Percentiles rank a stretch among this genome's conserved stretches.
phyloP scores from a whole-genome alignment of 371 early-diverging fungal species.

The Mortierella sp. region DNA sequence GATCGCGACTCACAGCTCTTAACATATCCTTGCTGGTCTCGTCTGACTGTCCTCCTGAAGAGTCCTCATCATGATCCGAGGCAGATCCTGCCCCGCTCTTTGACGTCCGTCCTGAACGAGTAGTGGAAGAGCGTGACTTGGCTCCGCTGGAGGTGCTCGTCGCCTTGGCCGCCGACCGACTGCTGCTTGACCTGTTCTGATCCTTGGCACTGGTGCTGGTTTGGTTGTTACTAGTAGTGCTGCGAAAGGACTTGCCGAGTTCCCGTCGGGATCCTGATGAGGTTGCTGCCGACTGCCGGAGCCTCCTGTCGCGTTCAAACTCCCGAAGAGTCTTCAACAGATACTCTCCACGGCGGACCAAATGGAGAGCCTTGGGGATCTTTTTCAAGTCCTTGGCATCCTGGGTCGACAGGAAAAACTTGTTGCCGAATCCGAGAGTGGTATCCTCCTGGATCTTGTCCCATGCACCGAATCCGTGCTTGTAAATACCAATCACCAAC shows the following conservation, averaged over 20 bases:
- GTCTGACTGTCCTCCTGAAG: conserved; percentile 27
- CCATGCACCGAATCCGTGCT: conserved; percentile 97
- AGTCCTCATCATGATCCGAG: conserved; percentile 26
- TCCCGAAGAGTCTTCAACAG: conserved; percentile 86
- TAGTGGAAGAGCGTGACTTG: conserved; percentile 29
- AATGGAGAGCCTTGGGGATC: conserved; percentile 87
- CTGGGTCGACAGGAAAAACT: conserved; percentile 81
- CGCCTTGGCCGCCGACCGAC: neutral
- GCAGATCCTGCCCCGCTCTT: conserved; percentile 27
- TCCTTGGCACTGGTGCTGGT: conserved; percentile 15
- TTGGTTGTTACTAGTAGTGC: conserved; percentile 10
- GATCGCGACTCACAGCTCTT: conserved; percentile 44
- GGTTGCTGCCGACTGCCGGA: conserved; percentile 35
- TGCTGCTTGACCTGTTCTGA: conserved; percentile 10
- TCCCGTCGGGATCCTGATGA: conserved; percentile 35
- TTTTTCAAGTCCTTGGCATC: conserved; percentile 60
- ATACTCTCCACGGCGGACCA: conserved; percentile 92
- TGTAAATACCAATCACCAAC: conserved; percentile 93
- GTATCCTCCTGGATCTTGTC: conserved; percentile 85
- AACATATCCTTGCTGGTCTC: conserved; percentile 48
- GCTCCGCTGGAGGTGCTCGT: conserved; percentile 12
- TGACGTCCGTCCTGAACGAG: conserved; percentile 24
- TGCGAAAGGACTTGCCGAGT: conserved; percentile 34
- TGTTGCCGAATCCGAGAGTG: conserved; percentile 79
- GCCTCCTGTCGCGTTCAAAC: conserved; percentile 51